Percentiles rank a stretch among this genome's conserved stretches.
Conservation (phyloP, 1,139 yeast species). For the Geotrichum australiense region DNA sequence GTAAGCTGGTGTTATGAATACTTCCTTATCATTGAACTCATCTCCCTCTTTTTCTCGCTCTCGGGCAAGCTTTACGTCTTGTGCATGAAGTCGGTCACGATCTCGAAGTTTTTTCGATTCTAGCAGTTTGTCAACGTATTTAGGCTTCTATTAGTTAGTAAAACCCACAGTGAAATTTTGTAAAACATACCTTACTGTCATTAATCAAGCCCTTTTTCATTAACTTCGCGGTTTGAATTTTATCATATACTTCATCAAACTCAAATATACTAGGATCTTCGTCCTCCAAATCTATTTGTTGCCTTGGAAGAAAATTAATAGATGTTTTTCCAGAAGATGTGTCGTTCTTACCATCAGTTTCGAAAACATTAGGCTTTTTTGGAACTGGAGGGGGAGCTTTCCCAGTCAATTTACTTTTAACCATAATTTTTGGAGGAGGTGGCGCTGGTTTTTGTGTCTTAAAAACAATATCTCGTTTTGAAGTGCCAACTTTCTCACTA, state of each 20-base stretch:
- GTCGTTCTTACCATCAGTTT: slow-evolving; percentile 15
- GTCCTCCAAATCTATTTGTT: slow-evolving; percentile 3
- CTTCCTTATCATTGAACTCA: slow-evolving; percentile 37
- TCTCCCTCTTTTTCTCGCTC: slow-evolving; percentile 34
- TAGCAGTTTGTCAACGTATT: slow-evolving; percentile 36
- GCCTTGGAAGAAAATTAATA: slow-evolving; percentile 17
- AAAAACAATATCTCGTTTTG: slow-evolving; percentile 39
- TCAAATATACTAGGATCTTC: slow-evolving; percentile 28
- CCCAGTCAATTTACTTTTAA: slow-evolving; percentile 7
- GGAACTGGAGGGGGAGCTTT: slow-evolving; percentile 9
- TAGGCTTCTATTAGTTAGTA: slow-evolving; percentile 28
- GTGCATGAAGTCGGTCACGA: slow-evolving; percentile 36
- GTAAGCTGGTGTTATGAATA: slow-evolving; percentile 41
- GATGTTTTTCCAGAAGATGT: slow-evolving; percentile 19
- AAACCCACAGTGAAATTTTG: too few relatives aligned
- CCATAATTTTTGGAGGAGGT: slow-evolving; percentile 17
- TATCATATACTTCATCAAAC: slow-evolving; percentile 37
- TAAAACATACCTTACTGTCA: not conserved
- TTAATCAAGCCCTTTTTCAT: too few relatives aligned
- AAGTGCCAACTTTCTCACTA: slow-evolving; percentile 46
- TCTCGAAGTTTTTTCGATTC: slow-evolving; percentile 39
- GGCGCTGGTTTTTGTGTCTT: slow-evolving; percentile 17
- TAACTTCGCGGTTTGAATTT: slow-evolving; percentile 31
- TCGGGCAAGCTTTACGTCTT: slow-evolving; percentile 25
- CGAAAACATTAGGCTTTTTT: slow-evolving; percentile 12